Percentiles rank a stretch among this genome's conserved stretches.
phyloP scores from a whole-genome alignment of 2,329 filamentous ascomycete species.

The Colletotrichum sp. region DNA sequence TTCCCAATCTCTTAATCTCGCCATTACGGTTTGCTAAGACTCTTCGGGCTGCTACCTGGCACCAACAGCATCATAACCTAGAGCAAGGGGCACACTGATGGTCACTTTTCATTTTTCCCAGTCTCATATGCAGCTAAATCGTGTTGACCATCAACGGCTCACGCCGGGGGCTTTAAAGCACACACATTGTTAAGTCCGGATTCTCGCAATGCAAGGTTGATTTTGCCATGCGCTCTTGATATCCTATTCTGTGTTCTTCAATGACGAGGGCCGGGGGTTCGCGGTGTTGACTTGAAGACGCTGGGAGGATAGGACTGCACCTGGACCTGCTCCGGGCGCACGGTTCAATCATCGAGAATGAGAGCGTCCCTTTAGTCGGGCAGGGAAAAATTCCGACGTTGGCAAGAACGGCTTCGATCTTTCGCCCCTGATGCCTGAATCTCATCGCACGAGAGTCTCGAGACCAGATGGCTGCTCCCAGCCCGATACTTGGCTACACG shows the following conservation, averaged over 20 bases:
- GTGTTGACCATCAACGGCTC: rapidly evolving
- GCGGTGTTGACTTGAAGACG: background rate
- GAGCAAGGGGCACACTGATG: background rate
- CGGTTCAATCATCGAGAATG: background rate
- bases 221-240: background rate
- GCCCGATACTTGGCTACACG: background rate
- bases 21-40: background rate
- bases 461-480: background rate
- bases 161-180: background rate
- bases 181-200: background rate
- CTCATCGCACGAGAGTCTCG: background rate
- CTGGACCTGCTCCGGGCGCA: background rate
- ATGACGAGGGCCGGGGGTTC: rapidly evolving
- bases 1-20: background rate
- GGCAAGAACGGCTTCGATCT: background rate
- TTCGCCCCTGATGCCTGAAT: background rate
- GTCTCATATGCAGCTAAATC: rapidly evolving
- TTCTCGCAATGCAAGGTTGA: background rate
- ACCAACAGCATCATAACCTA: background rate
- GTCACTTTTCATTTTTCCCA: background rate
- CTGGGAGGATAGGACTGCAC: rapidly evolving
- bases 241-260: background rate
- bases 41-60: rapidly evolving
- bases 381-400: background rate
- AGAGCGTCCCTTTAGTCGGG: background rate